These are phyloP conservation scores for Blastomyces silverae DNA, from an alignment of 2,329 filamentous ascomycete genomes.

Conservation along the genomic window DNA sequence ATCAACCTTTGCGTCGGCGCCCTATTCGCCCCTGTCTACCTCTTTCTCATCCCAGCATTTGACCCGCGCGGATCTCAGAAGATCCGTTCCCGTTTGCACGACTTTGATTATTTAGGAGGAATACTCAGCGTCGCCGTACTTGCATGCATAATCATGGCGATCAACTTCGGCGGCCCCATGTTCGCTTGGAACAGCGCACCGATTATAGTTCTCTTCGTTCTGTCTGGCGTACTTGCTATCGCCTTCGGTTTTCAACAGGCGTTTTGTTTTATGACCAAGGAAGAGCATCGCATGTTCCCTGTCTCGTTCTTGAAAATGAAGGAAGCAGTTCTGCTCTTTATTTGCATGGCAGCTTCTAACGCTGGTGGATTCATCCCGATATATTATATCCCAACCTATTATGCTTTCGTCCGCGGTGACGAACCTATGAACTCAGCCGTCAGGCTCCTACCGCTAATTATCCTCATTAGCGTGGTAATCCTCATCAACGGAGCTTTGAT, in stretches of 20 bases:
- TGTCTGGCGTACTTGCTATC: constrained; percentile 42
- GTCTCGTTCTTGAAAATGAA: constrained; percentile 39
- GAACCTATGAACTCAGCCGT: constrained; percentile 27
- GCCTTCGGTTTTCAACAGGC: constrained; percentile 44
- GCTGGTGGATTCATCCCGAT: constrained; percentile 36
- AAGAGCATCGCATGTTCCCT: constrained; percentile 45
- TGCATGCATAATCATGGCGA: constrained; percentile 41
- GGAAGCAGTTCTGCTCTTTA: constrained; percentile 40
- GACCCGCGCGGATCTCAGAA: constrained; percentile 22
- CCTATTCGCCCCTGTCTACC: constrained; percentile 37
- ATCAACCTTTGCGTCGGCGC: constrained; percentile 49
- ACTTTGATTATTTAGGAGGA: constrained; percentile 34
- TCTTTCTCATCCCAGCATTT: constrained; percentile 38
- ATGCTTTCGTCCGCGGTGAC: constrained; percentile 47
- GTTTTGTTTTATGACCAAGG: constrained; percentile 38
- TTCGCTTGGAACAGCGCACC: constrained; percentile 45
- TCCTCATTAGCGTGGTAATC: constrained; percentile 22
- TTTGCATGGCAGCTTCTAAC: constrained; percentile 33
- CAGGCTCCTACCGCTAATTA: constrained; percentile 30
- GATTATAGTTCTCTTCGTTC: constrained; percentile 45
- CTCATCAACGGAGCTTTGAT: constrained; percentile 24
- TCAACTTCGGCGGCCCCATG: constrained; percentile 46
- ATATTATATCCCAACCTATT: constrained; percentile 52
- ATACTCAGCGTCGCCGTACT: constrained; percentile 25
- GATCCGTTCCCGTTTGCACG: constrained; percentile 12